Percentiles rank a stretch among this genome's conserved stretches.
Evolutionary conservation across 768 basidiomycete species (phyloP).

Genomic region (Phylloporus rhodoxanthus): DNA sequence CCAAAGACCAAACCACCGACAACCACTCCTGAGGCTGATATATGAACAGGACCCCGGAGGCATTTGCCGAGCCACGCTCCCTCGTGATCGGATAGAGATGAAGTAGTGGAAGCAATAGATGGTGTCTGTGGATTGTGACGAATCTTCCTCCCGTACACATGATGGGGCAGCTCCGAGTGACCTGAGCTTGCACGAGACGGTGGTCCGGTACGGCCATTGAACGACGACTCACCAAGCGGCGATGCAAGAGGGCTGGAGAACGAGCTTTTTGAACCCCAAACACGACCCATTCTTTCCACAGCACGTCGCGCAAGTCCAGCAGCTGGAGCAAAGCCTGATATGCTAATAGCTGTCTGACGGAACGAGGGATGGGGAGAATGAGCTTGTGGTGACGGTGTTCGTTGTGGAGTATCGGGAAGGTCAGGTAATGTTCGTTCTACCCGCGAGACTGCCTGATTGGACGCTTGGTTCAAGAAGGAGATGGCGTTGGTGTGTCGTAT

Average conservation of each 20-base stretch:
- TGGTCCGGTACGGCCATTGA: conserved; percentile 29
- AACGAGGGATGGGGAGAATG: conserved; percentile 31
- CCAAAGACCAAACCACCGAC: conserved; percentile 62
- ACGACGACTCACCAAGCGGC: conserved; percentile 38
- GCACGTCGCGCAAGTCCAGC: conserved; percentile 73
- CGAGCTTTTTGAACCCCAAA: conserved; percentile 44
- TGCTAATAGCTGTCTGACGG: conserved; percentile 67
- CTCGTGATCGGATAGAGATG: conserved; percentile 46
- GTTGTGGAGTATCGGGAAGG: conserved; percentile 21
- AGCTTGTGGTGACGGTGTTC: conserved; percentile 4
- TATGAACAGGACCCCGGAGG: conserved; percentile 49
- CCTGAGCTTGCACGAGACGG: conserved; percentile 38
- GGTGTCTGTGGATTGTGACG: conserved; percentile 55
- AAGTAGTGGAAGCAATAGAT: conserved; percentile 48
- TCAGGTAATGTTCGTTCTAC: conserved; percentile 28
- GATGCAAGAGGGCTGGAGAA: conserved; percentile 41
- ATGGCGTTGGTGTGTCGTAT: conserved; percentile 16
- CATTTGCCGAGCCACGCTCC: conserved; percentile 50
- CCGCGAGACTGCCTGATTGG: conserved; percentile 23
- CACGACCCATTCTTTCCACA: conserved; percentile 70
- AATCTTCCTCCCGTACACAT: conserved; percentile 30
- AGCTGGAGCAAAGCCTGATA: conserved; percentile 61
- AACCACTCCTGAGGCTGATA: conserved; percentile 29
- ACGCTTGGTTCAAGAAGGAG: conserved; percentile 21
- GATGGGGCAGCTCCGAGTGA: conserved; percentile 27